phyloP scores from a whole-genome alignment of 495 filamentous ascomycete species.

The Talaromyces trachyspermus region DNA sequence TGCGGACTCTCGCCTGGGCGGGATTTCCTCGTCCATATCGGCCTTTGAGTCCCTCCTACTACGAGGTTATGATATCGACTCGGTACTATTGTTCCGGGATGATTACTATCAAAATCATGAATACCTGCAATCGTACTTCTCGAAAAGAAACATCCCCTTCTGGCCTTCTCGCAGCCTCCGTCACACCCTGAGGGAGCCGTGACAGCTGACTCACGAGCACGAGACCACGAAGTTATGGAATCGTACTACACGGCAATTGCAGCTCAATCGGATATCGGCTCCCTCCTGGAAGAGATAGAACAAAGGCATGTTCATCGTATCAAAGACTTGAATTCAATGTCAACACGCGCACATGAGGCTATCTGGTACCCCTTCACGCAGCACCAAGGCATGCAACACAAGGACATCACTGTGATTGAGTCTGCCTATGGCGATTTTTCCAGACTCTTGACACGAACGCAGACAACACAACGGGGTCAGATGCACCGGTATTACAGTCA shows the following conservation, averaged over 20 bases:
- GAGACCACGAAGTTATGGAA: slow-evolving; percentile 48
- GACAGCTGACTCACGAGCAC: slow-evolving; percentile 22
- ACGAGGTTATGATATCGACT: slow-evolving; percentile 66
- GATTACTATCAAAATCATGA: slow-evolving; percentile 54
- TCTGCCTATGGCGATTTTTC: slow-evolving; percentile 70
- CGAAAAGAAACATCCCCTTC: slow-evolving; percentile 47
- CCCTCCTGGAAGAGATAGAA: slow-evolving; percentile 40
- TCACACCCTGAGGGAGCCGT: slow-evolving; percentile 16
- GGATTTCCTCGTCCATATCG: slow-evolving; percentile 66
- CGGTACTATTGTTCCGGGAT: slow-evolving; percentile 56
- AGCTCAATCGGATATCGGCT: slow-evolving; percentile 27
- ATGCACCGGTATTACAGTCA: slow-evolving; percentile 38
- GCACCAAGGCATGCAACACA: slow-evolving; percentile 50
- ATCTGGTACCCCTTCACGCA: slow-evolving; percentile 85
- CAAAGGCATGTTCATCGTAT: slow-evolving; percentile 45
- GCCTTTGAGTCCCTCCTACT: slow-evolving; percentile 66
- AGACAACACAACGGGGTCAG: slow-evolving; percentile 5
- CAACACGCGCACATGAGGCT: slow-evolving; percentile 41
- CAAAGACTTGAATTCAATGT: slow-evolving; percentile 50
- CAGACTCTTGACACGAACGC: slow-evolving; percentile 39
- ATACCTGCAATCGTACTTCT: slow-evolving; percentile 59
- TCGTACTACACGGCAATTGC: slow-evolving; percentile 46
- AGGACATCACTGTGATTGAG: slow-evolving; percentile 62
- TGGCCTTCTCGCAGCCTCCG: slow-evolving; percentile 48
- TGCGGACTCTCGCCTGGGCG: slow-evolving; percentile 62